Base-by-base conservation (phyloP, 306 rosid genomes). In the Clitoria ternatea region DNA sequence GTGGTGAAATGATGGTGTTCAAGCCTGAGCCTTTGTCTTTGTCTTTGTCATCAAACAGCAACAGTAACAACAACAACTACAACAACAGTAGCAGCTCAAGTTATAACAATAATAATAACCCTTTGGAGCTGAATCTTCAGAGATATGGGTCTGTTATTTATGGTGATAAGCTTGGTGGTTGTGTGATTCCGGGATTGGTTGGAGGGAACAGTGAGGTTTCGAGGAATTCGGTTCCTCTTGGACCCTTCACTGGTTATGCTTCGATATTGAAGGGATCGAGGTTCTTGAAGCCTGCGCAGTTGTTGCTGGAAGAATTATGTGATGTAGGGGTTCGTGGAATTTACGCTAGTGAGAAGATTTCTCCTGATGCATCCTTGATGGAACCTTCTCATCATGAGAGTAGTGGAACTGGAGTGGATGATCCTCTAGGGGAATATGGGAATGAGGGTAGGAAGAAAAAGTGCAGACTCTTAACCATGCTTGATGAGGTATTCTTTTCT, bases 171-270 rank as follows among this genome's bases (percentile, higher is more conserved):
- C 24, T 13, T 54, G 71, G 75, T 29, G 73, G 80, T 39, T 32
- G 75, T 63, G 67, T 70, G 43, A 65, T 70, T 65, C 78, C 48
- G 7, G 77, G 80, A 45, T 69, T 49, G 18, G 69, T 70, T 47
- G 71, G 70, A 15, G 37, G 61, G 4, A 68, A 79, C 61, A 6
- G 61, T 45, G 82, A 66, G 19, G 79, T 35, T 44, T 69, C 83
- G 6, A 61, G 79, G 20, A 76, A 74, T 70, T 63, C 84, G 1
- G 84, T 48, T 6, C 87, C 89, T 2, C 72, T 85, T 1, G 92
- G 92, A 18, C 96, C 96, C 1, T 92, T 87, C 32, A 84, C 92
- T 1, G 95, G 96, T n/a, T 92, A 89, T 64, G 85, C 92, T 39
- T 84, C 92, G 19, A 49, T 92, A 60, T 75, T 90, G 72, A 92